These are phyloP conservation scores for Aspergillus carlsbadensis DNA, from an alignment of 495 filamentous ascomycete species.

Conservation along the genomic window DNA sequence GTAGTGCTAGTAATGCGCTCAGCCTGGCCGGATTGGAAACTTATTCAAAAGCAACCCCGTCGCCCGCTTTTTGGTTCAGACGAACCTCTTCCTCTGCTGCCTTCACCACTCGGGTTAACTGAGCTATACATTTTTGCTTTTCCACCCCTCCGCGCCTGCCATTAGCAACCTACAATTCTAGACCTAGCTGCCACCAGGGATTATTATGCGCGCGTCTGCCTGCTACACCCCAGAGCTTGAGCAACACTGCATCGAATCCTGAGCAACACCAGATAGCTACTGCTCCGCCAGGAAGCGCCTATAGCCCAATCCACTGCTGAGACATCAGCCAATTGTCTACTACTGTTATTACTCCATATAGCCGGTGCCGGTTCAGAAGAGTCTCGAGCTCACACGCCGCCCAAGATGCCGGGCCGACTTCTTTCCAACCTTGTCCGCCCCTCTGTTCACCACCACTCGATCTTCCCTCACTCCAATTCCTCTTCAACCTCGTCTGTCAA, in stretches of 20 bases:
- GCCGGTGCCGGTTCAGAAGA: neutral
- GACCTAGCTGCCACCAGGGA: neutral
- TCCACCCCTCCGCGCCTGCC: constrained; percentile 5
- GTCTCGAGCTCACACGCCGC: neutral
- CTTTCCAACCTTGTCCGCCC: constrained; percentile 47
- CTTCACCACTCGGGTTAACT: neutral
- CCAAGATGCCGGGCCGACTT: constrained; percentile 47
- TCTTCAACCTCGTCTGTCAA: constrained; percentile 46
- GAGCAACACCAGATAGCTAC: constrained; percentile 15
- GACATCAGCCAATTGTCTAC: neutral
- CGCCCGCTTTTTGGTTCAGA: constrained; percentile 17
- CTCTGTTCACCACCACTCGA: constrained; percentile 37
- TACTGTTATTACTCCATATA: neutral
- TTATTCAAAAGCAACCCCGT: constrained; percentile 29
- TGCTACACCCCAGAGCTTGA: constrained; percentile 22
- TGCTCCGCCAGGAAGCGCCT: neutral
- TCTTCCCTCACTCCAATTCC: constrained; percentile 38
- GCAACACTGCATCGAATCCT: constrained; percentile 32
- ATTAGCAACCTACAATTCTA: constrained; percentile 1
- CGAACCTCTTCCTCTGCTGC: neutral
- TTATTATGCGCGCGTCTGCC: constrained; percentile 32
- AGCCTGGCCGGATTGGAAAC: constrained; percentile 12
- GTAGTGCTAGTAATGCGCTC: neutral
- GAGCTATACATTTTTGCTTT: neutral
- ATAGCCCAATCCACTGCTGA: neutral